Percentiles rank a stretch among this genome's conserved stretches.
phyloP scores from a whole-genome alignment of 1,284 basidiomycete genomes.

The Pyrrhoderma noxium region DNA sequence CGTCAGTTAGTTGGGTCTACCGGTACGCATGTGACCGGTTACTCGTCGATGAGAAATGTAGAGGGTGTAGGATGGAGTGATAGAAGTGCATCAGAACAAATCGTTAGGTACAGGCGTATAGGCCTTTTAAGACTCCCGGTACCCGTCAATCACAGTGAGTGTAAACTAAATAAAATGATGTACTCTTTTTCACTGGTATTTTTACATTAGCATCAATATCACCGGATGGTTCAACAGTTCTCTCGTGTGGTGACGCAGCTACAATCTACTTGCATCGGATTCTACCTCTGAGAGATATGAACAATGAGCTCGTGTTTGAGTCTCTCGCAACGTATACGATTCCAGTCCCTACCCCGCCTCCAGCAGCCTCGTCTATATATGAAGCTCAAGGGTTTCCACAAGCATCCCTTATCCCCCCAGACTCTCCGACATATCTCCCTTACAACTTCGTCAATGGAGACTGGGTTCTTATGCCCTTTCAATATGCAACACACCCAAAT shows the following conservation, averaged over 20 bases:
- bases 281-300: slow-evolving; percentile 33
- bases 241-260: slow-evolving; percentile 82
- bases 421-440: slow-evolving; percentile 30
- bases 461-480: slow-evolving; percentile 4
- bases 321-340: slow-evolving; percentile 50
- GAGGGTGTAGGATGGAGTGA: slow-evolving; percentile 10
- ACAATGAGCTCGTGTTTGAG: slow-evolving; percentile 46
- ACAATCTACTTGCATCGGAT: slow-evolving; percentile 73
- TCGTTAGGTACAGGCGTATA: slow-evolving; percentile 31
- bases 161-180: too few species aligned
- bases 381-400: slow-evolving; percentile 20
- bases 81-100: slow-evolving; percentile 25
- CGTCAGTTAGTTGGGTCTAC: too few species aligned
- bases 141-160: slow-evolving; percentile 60
- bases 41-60: neutral
- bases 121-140: slow-evolving; percentile 57
- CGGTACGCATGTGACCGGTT: neutral
- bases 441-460: slow-evolving; percentile 43
- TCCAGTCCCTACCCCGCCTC: slow-evolving; percentile 34
- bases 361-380: slow-evolving; percentile 17
- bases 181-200: slow-evolving; percentile 25
- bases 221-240: slow-evolving; percentile 74
- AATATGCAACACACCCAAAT: too few species aligned
- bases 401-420: neutral
- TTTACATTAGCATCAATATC: slow-evolving; percentile 63